A percentile compares a stretch with the other conserved stretches of the same genome.
Conservation (phyloP, 257 asterid species). For the Solanum chilense region DNA sequence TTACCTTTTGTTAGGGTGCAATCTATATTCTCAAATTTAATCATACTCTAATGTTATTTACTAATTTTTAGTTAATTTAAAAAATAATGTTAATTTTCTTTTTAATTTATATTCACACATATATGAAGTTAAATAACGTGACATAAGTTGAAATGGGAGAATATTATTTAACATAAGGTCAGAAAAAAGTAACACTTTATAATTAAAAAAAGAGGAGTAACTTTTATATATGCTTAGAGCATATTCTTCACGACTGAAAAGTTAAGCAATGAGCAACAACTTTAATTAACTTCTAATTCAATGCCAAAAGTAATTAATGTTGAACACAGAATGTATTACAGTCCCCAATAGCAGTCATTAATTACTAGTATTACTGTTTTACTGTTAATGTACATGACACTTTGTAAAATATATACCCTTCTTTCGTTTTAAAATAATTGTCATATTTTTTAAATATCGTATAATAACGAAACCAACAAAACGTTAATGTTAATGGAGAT, state of each 20-base stretch:
- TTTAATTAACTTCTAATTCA: not conserved
- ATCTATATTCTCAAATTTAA: no score
- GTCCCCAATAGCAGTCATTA: not conserved
- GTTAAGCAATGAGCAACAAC: not conserved
- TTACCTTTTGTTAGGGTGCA: not conserved
- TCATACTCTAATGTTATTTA: rapidly evolving
- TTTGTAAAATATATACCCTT: not conserved
- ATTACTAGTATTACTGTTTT: not conserved
- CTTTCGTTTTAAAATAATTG: not conserved
- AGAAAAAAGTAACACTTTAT: not conserved
- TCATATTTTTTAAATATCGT: no score
- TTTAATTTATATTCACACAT: not conserved
- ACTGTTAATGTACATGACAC: not conserved
- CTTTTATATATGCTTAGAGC: not conserved
- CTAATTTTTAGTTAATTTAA: not conserved
- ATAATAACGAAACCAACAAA: not conserved
- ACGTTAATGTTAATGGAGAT: not conserved
- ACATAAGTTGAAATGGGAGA: not conserved
- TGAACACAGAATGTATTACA: not conserved
- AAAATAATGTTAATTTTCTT: no score
- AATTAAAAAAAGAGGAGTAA: not conserved
- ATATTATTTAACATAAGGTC: not conserved
- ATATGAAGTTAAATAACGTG: not conserved
- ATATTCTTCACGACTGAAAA: not conserved
- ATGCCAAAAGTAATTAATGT: not conserved